Evolutionary conservation across 805 yeast genomes (phyloP), one percentile per base, ranked within the genome.

Genomic region (Nakazawaea ishiwadae): DNA sequence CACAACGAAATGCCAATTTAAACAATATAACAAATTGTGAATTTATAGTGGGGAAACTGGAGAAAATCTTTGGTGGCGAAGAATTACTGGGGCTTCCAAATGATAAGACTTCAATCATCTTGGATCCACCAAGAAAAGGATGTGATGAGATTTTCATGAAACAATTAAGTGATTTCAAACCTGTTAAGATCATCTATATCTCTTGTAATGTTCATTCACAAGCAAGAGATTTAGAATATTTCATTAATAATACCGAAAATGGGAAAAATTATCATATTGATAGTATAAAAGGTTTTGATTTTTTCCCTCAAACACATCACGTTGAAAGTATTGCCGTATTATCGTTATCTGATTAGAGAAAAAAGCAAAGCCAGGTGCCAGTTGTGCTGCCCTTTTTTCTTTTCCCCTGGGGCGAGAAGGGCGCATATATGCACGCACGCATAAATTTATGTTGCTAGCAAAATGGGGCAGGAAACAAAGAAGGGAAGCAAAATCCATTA

Each of bases 171-270:
- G 86, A 71, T 16, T 93, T 85, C 62, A 69, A 75, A 47, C 98
- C 99, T 2, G 84, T 84, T 12, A 80, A 81, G 52, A 79, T 93
- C 41, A 95, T 93, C n/a, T 93, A 93, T 63, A 85, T 93, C 44
- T 87, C 96, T 47, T 93, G 99, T 69, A 93, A 93, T 57, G 99
- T 93, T 37, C 97, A 91, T 65, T 87, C 96, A 15, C 99, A 93
- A 63, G 98, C 98, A 4, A 71, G 98, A 52, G 99, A 93, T 59
- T 59, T 93, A 35, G 91, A 87, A 51, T 89, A 79, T 68, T 85
- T 93, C 55, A 60, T 90, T 43, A 75, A 73, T 47, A 71, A 79
- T 28, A 81, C 91, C 7, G 70, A 65, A 27, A 68, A 77, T 49
- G 93, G 93, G 4, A 51, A 58, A 6, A 55, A 71, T 30, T 93